Percentiles rank a stretch among this genome's conserved stretches.
phyloP scores from a whole-genome alignment of 495 filamentous ascomycete species.

The Penicilliopsis zonata region DNA sequence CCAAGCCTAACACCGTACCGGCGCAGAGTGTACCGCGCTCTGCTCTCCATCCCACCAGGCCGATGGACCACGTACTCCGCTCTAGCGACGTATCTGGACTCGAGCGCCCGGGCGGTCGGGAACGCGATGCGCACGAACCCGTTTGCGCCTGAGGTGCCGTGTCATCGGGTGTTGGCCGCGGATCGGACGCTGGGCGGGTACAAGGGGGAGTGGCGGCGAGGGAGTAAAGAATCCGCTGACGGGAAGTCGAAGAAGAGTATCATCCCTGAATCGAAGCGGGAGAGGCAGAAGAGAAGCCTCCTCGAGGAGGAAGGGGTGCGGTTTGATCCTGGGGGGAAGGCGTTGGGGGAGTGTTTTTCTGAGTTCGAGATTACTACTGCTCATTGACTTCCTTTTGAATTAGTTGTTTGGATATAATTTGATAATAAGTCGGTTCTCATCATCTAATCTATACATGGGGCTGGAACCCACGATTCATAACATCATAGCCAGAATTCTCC shows the following conservation, averaged over 20 bases:
- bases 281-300: constrained; percentile 19
- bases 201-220: constrained; percentile 19
- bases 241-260: not conserved
- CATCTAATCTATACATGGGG: no score
- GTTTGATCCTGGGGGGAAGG: constrained; percentile 19
- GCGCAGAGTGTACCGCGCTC: constrained; percentile 49
- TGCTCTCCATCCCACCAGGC: constrained; percentile 59
- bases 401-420: constrained; percentile 2
- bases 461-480: no score
- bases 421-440: no score
- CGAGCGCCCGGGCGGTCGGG: constrained; percentile 69
- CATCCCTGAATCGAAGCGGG: constrained; percentile 10
- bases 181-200: constrained; percentile 19
- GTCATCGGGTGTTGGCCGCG: constrained; percentile 30
- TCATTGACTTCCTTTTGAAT: constrained; percentile 11
- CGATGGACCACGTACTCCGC: constrained; percentile 63
- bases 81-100: constrained; percentile 50
- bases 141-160: constrained; percentile 51
- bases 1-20: constrained; percentile 41
- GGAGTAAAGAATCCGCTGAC: constrained; percentile 2
- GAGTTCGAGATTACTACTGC: no score
- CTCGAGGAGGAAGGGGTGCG: constrained; percentile 18
- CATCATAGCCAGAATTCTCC: no score
- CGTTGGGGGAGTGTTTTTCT: constrained; percentile 14
- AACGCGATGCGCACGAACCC: constrained; percentile 63